These are phyloP conservation scores for Trypanosomatidae sp. DNA, from an alignment of 208 protist genomes.

Conservation along the genomic window DNA sequence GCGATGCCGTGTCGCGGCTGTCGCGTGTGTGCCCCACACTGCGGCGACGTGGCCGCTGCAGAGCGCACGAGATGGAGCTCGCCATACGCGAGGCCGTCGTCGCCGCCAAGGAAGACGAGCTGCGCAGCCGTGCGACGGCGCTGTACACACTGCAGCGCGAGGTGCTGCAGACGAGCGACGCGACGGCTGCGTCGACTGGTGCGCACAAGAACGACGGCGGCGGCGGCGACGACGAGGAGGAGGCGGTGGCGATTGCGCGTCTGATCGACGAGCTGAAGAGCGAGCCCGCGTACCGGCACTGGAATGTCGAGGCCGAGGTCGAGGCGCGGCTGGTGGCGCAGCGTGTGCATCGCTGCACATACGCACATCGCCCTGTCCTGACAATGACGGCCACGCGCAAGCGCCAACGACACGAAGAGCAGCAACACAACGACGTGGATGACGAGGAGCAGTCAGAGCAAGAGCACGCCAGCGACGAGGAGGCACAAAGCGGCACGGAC, in stretches of 20 bases:
- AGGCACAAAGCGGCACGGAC: no score
- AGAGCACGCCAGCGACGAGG: no score
- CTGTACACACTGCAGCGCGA: constrained; percentile 49
- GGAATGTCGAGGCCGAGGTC: constrained; percentile 61
- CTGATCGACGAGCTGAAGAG: constrained; percentile 56
- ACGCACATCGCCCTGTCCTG: no score
- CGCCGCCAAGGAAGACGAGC: constrained; percentile 40
- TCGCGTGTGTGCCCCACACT: constrained; percentile 21
- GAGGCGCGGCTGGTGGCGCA: constrained; percentile 35
- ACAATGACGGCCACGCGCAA: no score
- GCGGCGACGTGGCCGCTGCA: constrained; percentile 18
- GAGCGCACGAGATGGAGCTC: constrained; percentile 18
- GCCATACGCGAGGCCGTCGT: constrained; percentile 20
- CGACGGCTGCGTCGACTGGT: neutral
- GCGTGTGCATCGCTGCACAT: constrained; percentile 21
- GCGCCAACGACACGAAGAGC: no score
- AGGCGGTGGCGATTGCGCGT: constrained; percentile 4
- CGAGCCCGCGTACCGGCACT: constrained; percentile 55
- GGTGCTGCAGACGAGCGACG: constrained; percentile 10
- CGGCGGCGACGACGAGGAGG: constrained; percentile 4
- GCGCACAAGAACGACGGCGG: neutral
- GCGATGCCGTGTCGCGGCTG: constrained; percentile 17
- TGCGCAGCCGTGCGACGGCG: constrained; percentile 36
- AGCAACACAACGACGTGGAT: no score
- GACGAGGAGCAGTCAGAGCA: no score